These are phyloP conservation scores for Beverwykella pulmonaria DNA, from an alignment of 495 filamentous ascomycete genomes.

Conservation along the genomic window DNA sequence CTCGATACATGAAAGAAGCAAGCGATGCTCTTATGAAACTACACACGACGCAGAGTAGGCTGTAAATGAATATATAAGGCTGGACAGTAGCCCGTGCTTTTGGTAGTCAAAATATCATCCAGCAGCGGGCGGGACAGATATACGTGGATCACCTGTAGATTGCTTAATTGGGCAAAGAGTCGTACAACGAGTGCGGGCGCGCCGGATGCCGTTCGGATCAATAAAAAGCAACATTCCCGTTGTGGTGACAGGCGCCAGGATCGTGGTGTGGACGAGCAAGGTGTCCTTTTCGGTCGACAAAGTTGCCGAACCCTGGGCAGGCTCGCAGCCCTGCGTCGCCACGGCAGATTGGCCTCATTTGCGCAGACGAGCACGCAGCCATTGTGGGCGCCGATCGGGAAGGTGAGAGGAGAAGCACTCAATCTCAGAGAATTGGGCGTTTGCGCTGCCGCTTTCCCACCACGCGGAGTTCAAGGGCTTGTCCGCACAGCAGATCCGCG, in stretches of 20 bases:
- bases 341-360: slow-evolving; percentile 15
- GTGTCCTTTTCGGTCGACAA: background rate
- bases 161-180: background rate
- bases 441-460: background rate
- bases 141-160: background rate
- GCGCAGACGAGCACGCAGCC: slow-evolving; percentile 14
- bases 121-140: background rate
- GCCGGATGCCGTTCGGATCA: slow-evolving; percentile 1
- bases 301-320: background rate
- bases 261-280: background rate
- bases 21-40: background rate
- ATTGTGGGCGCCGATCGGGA: background rate
- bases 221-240: background rate
- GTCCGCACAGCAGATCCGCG: background rate
- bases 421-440: background rate
- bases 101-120: background rate
- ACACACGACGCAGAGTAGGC: background rate
- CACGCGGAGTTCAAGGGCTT: background rate
- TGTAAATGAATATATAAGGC: background rate
- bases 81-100: background rate
- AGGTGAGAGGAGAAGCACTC: background rate
- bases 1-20: background rate
- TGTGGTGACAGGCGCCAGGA: background rate
- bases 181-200: background rate
- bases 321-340: background rate